Percentiles rank a stretch among this genome's conserved stretches.
These are phyloP conservation scores for Picea abies DNA, from an alignment of 83 land plant genomes.

Conservation along the genomic window DNA sequence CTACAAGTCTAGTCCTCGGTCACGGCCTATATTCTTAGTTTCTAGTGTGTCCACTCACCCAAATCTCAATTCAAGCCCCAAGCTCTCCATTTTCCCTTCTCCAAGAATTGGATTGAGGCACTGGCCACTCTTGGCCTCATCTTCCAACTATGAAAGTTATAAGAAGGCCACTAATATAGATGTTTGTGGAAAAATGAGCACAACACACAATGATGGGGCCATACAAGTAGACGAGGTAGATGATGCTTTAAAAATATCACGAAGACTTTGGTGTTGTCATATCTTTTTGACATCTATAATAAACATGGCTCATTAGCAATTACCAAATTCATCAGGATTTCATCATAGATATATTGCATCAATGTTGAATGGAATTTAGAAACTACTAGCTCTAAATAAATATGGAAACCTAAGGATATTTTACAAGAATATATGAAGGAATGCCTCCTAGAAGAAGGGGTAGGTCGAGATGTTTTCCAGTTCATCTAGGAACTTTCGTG, in stretches of 20 bases:
- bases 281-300: slow-evolving; percentile 89
- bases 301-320: slow-evolving; percentile 45
- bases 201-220: slow-evolving; percentile 3
- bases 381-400: slow-evolving; percentile 31
- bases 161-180: no score
- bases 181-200: no score
- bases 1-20: slow-evolving; percentile 2
- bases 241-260: slow-evolving; percentile 10
- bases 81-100: no score
- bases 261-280: slow-evolving; percentile 68
- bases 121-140: no score
- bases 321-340: slow-evolving; percentile 67
- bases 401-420: slow-evolving; percentile 67
- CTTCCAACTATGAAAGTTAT: no score
- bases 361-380: slow-evolving; percentile 46
- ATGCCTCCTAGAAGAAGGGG: slow-evolving; percentile 40
- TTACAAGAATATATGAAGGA: slow-evolving; percentile 68
- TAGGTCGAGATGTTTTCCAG: no score
- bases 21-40: no score
- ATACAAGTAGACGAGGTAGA: slow-evolving; percentile 26
- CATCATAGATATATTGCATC: slow-evolving; percentile 54
- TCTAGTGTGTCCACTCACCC: no score
- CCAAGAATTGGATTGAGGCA: no score
- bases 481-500: no score
- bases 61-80: no score